Percentiles rank a stretch among this genome's conserved stretches.
Conservation (phyloP, 1,284 basidiomycete species). For the Rhizopogon hawkerae region DNA sequence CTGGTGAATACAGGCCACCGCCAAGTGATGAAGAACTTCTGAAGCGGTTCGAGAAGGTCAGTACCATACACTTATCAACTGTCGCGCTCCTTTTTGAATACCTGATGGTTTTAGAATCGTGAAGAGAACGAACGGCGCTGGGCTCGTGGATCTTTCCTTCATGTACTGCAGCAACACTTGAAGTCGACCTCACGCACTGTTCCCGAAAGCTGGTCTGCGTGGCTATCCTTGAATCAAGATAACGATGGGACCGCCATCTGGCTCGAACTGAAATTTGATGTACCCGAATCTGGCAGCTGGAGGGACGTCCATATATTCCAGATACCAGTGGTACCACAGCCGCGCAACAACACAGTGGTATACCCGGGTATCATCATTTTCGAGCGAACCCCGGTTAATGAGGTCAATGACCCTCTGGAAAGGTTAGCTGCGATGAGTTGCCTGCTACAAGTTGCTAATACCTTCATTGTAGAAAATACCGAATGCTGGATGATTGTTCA, state of each 20-base stretch:
- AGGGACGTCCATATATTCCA: conserved; percentile 48
- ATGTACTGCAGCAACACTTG: conserved; percentile 36
- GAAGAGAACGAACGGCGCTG: conserved; percentile 60
- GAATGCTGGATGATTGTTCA: conserved; percentile 60
- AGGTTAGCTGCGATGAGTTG: conserved; percentile 33
- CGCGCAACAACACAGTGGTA: conserved; percentile 11
- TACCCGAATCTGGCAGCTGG: conserved; percentile 57
- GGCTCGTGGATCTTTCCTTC: conserved; percentile 60
- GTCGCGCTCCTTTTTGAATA: conserved; percentile 10
- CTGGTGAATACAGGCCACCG: conserved; percentile 39
- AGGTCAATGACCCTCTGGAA: conserved; percentile 55
- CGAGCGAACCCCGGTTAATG: conserved; percentile 58
- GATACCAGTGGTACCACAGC: conserved; percentile 33
- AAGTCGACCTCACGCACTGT: conserved; percentile 21
- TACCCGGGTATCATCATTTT: conserved; percentile 64
- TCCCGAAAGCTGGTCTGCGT: conserved; percentile 41
- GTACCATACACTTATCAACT: conserved; percentile 11
- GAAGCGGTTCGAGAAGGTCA: conserved; percentile 58
- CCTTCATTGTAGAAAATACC: conserved; percentile 49
- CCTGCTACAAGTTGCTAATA: conserved; percentile 7
- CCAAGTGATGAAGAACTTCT: conserved; percentile 58
- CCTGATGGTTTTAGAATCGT: conserved; percentile 43
- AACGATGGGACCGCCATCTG: conserved; percentile 69
- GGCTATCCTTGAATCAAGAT: conserved; percentile 65
- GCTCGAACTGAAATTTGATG: conserved; percentile 64